Evolutionary conservation across 1,139 yeast species (phyloP).

Genomic region (Suhomyces panamericanus): DNA sequence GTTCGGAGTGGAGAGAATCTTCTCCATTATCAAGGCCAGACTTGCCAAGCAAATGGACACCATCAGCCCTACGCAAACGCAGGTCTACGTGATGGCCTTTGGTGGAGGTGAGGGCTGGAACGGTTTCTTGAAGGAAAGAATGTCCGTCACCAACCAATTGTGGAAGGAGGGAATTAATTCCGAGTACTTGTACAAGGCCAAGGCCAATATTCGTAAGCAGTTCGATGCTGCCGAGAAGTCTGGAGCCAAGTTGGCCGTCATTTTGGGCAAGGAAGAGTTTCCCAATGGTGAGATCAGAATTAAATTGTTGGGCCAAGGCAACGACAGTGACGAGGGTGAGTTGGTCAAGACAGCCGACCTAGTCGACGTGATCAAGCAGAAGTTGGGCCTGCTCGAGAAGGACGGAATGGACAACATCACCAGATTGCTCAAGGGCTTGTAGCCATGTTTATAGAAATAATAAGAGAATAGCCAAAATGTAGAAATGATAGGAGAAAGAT

Average conservation of each 20-base stretch:
- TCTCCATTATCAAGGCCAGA: slow-evolving; percentile 83
- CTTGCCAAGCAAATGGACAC: slow-evolving; percentile 52
- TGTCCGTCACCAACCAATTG: slow-evolving; percentile 74
- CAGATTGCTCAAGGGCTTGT: slow-evolving; percentile 58
- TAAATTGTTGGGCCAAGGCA: slow-evolving; percentile 85
- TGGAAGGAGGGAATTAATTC: slow-evolving; percentile 91
- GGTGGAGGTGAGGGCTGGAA: slow-evolving; percentile 98
- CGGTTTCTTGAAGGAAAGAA: slow-evolving; percentile 88
- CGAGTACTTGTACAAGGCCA: slow-evolving; percentile 86
- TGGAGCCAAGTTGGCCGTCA: slow-evolving; percentile 89
- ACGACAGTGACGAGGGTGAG: slow-evolving; percentile 85
- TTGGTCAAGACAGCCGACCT: slow-evolving; percentile 62
- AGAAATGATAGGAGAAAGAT: too few species aligned
- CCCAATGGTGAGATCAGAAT: slow-evolving; percentile 79
- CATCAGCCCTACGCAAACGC: slow-evolving; percentile 82
- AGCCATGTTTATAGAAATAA: slow-evolving; percentile 2
- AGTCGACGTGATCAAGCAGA: slow-evolving; percentile 53
- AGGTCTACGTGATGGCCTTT: slow-evolving; percentile 94
- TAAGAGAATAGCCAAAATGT: too few species aligned
- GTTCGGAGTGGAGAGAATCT: slow-evolving; percentile 93
- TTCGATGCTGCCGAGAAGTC: slow-evolving; percentile 96
- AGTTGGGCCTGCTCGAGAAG: slow-evolving; percentile 44
- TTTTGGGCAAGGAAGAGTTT: slow-evolving; percentile 91
- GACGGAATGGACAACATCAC: slow-evolving; percentile 58
- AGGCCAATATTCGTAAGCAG: slow-evolving; percentile 93